These are phyloP conservation scores for Dendryphion nanum DNA, from an alignment of 2,329 filamentous ascomycete genomes.

Conservation along the genomic window DNA sequence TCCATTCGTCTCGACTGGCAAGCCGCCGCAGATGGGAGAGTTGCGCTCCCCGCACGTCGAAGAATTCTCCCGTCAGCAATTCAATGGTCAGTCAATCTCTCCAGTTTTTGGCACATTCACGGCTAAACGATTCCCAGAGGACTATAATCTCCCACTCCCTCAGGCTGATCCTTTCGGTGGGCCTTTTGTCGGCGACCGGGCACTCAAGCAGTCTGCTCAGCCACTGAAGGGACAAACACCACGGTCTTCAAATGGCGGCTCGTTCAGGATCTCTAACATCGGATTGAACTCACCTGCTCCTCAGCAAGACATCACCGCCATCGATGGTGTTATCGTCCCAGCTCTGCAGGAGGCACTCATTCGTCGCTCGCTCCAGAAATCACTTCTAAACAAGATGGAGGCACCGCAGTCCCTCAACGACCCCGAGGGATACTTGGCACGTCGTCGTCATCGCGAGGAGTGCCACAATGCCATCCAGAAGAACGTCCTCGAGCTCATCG, in stretches of 20 bases:
- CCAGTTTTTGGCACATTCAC: constrained; percentile 6
- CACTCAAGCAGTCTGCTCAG: constrained; percentile 3
- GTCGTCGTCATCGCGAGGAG: constrained; percentile 45
- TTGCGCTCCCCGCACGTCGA: too few species aligned
- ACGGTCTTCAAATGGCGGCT: constrained; percentile 13
- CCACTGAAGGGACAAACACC: not conserved
- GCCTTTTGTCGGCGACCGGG: constrained; percentile 16
- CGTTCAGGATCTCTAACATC: constrained; percentile 10
- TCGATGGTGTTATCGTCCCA: constrained; percentile 89
- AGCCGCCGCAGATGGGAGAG: too few species aligned
- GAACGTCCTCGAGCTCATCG: constrained; percentile 77
- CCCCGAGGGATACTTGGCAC: constrained; percentile 51
- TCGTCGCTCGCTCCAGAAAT: constrained; percentile 63
- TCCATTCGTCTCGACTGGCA: too few species aligned
- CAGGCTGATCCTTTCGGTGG: constrained; percentile 29
- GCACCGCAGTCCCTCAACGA: constrained; percentile 53
- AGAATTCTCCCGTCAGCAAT: too few species aligned
- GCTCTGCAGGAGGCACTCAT: constrained; percentile 89
- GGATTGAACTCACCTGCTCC: constrained; percentile 2
- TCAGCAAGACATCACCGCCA: constrained; percentile 72
- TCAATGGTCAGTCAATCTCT: too few species aligned
- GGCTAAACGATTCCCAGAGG: too few species aligned
- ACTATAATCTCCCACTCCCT: not conserved
- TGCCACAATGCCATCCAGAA: constrained; percentile 81
- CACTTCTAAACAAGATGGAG: constrained; percentile 44